These are phyloP conservation scores for Xylaria sp. DNA, from an alignment of 2,329 filamentous ascomycete genomes.

Conservation along the genomic window DNA sequence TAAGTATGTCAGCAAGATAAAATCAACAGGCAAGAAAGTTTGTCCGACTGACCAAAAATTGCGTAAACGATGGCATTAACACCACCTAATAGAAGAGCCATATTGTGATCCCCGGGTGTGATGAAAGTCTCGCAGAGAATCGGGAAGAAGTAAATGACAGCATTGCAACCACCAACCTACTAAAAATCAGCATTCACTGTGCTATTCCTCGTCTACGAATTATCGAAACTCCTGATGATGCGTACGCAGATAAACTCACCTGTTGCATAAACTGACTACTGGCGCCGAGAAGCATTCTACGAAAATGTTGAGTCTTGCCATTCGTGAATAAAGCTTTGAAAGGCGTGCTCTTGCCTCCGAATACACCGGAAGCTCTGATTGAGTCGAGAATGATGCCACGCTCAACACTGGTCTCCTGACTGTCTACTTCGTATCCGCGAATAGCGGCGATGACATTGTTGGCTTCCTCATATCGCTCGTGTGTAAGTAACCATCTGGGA, in stretches of 20 bases:
- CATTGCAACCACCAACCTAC: slow-evolving; percentile 64
- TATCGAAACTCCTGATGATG: neutral
- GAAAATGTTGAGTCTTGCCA: slow-evolving; percentile 73
- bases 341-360: slow-evolving; percentile 57
- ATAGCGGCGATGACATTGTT: slow-evolving; percentile 50
- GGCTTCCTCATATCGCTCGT: slow-evolving; percentile 60
- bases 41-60: slow-evolving; percentile 57
- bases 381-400: slow-evolving; percentile 71
- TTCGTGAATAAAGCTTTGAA: slow-evolving; percentile 67
- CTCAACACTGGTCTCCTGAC: slow-evolving; percentile 67
- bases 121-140: slow-evolving; percentile 64
- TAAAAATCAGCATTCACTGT: slow-evolving; percentile 13
- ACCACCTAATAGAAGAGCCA: slow-evolving; percentile 65
- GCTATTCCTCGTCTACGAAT: neutral
- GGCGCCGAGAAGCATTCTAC: slow-evolving; percentile 70
- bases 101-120: slow-evolving; percentile 54
- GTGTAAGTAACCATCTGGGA: slow-evolving; percentile 59
- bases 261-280: slow-evolving; percentile 72
- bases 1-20: slow-evolving; percentile 21
- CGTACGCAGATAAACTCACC: slow-evolving; percentile 31
- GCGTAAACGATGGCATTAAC: slow-evolving; percentile 70
- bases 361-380: slow-evolving; percentile 64
- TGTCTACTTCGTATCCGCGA: slow-evolving; percentile 59
- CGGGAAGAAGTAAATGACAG: slow-evolving; percentile 70
- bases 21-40: neutral